Evolutionary conservation across 805 yeast genomes (phyloP), one percentile per base, ranked within the genome.

Genomic region (Monosporozyma aerobia): DNA sequence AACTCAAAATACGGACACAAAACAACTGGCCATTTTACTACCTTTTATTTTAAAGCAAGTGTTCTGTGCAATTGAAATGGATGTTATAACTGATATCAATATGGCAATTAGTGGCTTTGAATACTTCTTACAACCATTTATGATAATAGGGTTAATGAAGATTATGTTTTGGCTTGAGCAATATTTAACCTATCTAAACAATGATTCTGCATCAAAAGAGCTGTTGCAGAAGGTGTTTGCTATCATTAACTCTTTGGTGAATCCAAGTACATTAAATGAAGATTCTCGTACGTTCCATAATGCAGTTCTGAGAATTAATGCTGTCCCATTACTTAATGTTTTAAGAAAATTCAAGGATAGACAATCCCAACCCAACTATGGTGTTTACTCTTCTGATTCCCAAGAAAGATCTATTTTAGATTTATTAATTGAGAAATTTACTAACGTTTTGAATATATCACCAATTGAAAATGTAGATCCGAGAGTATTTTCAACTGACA

Each of bases 61-160:
- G 0, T 73, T 87, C 11, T 64, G 75, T 14, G 87, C 95, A 0
- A 73, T 80, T 49, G 76, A 77, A 23, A 50, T 57, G 5, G 67
- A 75, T 25, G 80, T 78, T 1, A 68, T 79, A 13, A 73, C 87
- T 3, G 84, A 81, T 57, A 64, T 76, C 9, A 83, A 82, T 3
- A 77, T 81, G 4, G 72, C 89, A 43, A 76, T 75, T 48, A 87
- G 86, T 52, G 97, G 97, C 0, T 72, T 92, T 37, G 97, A 90
- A 61, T 89, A 90, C 61, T 85, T 92, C 58, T 73, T 86, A 46
- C 96, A 90, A 61, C 85, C 88, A 2, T 86, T 87, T 56, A 72
- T 92, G 57, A 73, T 86, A 1, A 72, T 78, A 7, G 77, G 83
- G 11, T 62, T 82, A 35, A 69, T 79, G 5, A 78, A 79, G n/a